phyloP scores from a whole-genome alignment of 1,284 basidiomycete species.

The Rugosomyces carneus region DNA sequence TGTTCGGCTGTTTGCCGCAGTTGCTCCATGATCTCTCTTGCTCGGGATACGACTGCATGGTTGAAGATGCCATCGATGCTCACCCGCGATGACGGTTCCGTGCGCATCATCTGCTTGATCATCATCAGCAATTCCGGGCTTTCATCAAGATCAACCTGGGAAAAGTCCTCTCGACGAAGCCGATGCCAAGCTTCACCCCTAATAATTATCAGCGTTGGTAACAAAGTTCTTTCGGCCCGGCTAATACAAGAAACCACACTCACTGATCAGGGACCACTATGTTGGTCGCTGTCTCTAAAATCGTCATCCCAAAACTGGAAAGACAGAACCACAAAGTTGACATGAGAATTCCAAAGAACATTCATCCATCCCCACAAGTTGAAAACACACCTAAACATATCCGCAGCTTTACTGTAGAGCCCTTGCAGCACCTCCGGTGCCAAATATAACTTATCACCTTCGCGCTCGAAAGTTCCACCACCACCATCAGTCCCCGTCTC shows the following conservation, averaged over 20 bases:
- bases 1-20: constrained; percentile 34
- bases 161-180: constrained; percentile 88
- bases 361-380: constrained; percentile 19
- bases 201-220: constrained; percentile 17
- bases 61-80: constrained; percentile 52
- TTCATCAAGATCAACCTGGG: constrained; percentile 78
- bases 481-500: constrained; percentile 22
- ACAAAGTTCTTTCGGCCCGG: constrained; percentile 14
- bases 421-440: constrained; percentile 97
- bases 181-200: constrained; percentile 93
- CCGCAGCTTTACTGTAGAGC: constrained; percentile 87
- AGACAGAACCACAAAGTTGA: constrained; percentile 20
- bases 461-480: constrained; percentile 75
- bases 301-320: constrained; percentile 85
- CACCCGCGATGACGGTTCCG: constrained; percentile 59
- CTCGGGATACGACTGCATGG: constrained; percentile 66
- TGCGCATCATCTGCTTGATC: constrained; percentile 76
- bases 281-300: constrained; percentile 93
- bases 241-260: constrained; percentile 30
- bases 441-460: constrained; percentile 97
- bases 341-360: constrained; percentile 30
- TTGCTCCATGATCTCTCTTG: constrained; percentile 59
- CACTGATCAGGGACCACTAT: constrained; percentile 96
- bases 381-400: constrained; percentile 84
- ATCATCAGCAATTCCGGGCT: constrained; percentile 69